Conservation (phyloP, 805 yeast species). For the Kregervanrija pseudodelftensis region DNA sequence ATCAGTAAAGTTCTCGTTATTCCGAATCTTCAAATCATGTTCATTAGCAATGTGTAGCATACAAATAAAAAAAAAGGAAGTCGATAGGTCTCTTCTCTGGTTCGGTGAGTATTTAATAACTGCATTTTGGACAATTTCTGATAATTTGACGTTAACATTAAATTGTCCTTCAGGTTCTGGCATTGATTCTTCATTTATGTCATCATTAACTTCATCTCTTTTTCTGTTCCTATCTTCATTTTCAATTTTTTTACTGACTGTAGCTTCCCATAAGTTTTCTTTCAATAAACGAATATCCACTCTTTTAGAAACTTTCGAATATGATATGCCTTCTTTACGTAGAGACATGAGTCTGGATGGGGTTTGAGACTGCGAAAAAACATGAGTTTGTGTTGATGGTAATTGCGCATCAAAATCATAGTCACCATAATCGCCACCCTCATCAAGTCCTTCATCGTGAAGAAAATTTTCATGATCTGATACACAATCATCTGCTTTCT, state of each 20-base stretch:
- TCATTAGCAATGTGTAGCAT: constrained; percentile 82
- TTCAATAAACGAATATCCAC: constrained; percentile 71
- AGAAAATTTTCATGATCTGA: neutral
- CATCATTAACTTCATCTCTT: neutral
- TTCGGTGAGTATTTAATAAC: constrained; percentile 44
- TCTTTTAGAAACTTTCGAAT: constrained; percentile 66
- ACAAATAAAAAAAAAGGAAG: constrained; percentile 81
- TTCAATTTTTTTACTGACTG: constrained; percentile 16
- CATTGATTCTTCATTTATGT: neutral
- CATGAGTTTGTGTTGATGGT: neutral
- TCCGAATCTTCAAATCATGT: constrained; percentile 56
- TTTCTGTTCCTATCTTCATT: neutral
- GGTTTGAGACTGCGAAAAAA: neutral
- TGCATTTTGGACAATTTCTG: constrained; percentile 20
- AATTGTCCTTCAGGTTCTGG: neutral
- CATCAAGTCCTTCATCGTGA: constrained; percentile 21
- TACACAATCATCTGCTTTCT: constrained; percentile 12
- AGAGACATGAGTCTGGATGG: neutral
- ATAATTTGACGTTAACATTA: constrained; percentile 12
- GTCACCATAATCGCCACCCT: constrained; percentile 25
- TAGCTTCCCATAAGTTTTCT: constrained; percentile 65
- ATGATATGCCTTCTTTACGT: constrained; percentile 40
- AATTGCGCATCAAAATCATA: constrained; percentile 10
- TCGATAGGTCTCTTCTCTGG: constrained; percentile 61
- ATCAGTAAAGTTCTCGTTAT: constrained; percentile 30